Evolutionary conservation across 2,329 filamentous ascomycete genomes (phyloP).

Genomic region (Fusarium albidum): DNA sequence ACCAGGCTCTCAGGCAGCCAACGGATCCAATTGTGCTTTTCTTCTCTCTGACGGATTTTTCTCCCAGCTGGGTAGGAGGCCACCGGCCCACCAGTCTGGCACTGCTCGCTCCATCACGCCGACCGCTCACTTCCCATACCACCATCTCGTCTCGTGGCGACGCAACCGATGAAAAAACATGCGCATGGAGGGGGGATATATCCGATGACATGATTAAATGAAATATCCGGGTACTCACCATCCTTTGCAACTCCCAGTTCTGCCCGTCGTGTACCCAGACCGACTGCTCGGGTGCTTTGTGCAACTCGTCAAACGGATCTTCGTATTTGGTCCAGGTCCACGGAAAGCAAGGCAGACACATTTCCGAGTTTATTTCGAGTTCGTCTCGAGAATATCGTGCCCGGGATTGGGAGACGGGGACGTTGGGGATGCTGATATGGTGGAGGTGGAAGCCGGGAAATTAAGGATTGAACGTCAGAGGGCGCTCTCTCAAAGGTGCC

Average conservation of each 20-base stretch:
- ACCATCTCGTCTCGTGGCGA: neutral
- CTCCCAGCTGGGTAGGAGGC: slow-evolving; percentile 10
- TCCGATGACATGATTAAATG: slow-evolving; percentile 1
- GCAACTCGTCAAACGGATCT: slow-evolving; percentile 47
- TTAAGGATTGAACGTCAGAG: neutral
- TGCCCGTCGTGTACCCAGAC: slow-evolving; percentile 51
- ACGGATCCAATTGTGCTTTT: neutral
- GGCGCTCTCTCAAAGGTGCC: neutral
- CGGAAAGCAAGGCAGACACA: slow-evolving; percentile 65
- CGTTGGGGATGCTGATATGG: neutral
- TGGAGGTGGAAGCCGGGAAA: slow-evolving; percentile 1
- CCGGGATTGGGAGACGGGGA: neutral
- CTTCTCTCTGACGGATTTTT: slow-evolving; percentile 1
- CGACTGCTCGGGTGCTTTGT: slow-evolving; percentile 49
- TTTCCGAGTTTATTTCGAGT: slow-evolving; percentile 30
- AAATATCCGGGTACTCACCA: slow-evolving; percentile 45
- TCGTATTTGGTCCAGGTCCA: slow-evolving; percentile 59
- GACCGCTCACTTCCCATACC: neutral
- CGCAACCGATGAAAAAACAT: neutral
- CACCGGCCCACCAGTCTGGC: slow-evolving; percentile 21
- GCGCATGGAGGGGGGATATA: neutral
- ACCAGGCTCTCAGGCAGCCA: neutral
- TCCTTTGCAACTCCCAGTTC: slow-evolving; percentile 47
- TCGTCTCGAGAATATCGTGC: too few relatives aligned
- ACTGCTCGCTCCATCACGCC: neutral